phyloP scores from a whole-genome alignment of 345 rosid species.

The Firmiana major region DNA sequence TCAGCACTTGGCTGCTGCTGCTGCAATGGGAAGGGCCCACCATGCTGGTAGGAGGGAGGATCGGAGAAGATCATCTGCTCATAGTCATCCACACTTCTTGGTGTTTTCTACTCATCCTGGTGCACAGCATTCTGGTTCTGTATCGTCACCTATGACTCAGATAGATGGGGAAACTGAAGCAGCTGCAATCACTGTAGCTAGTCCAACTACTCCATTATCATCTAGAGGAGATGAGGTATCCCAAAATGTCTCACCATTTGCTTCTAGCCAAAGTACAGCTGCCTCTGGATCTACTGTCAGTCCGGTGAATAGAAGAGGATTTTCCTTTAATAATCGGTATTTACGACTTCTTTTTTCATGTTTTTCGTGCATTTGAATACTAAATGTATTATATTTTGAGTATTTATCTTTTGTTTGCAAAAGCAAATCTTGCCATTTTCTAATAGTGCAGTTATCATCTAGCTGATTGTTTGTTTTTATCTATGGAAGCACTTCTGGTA shows the following conservation, averaged over 20 bases:
- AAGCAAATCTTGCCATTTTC: conserved; percentile 26
- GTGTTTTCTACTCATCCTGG: conserved; percentile 46
- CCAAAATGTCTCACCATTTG: conserved; percentile 20
- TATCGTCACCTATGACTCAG: conserved; percentile 31
- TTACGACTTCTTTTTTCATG: not conserved
- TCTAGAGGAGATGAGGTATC: conserved; percentile 29
- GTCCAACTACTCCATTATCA: conserved; percentile 29
- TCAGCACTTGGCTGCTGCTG: conserved; percentile 72
- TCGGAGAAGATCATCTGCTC: conserved; percentile 51
- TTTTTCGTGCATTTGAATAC: not conserved
- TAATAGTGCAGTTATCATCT: not conserved
- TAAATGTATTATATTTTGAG: not conserved
- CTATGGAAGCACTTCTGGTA: conserved; percentile 32
- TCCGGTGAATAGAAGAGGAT: conserved; percentile 33
- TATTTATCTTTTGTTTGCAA: conserved; percentile 15
- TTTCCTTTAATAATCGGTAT: conserved; percentile 43
- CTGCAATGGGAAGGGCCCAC: conserved; percentile 59
- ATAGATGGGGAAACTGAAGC: conserved; percentile 37
- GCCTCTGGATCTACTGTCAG: conserved; percentile 31
- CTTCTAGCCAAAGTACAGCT: conserved; percentile 27
- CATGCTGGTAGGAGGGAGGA: conserved; percentile 55
- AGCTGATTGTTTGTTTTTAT: not conserved
- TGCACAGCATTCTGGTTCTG: conserved; percentile 30
- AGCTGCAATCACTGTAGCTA: conserved; percentile 24
- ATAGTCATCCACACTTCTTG: conserved; percentile 47